Conservation (phyloP, 495 filamentous ascomycete genomes). For the Friedmanniomyces endolithicus region DNA sequence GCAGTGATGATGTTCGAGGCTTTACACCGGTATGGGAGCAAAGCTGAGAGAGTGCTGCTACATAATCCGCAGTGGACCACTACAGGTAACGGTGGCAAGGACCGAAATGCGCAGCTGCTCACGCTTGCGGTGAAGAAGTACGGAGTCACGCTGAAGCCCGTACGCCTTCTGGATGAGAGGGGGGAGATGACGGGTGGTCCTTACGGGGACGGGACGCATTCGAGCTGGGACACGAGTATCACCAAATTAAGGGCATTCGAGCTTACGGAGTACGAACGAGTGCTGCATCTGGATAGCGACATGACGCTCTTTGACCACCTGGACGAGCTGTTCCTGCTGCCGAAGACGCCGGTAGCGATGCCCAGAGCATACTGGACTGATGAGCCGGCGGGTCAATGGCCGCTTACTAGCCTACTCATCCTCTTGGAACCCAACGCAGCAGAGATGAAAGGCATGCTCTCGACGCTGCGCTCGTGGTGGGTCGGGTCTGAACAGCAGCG, state of each 20-base stretch:
- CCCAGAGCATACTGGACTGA: conserved; percentile 30
- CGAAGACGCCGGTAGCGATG: conserved; percentile 27
- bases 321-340: conserved; percentile 33
- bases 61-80: conserved; percentile 28
- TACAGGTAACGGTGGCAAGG: conserved; percentile 7
- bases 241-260: conserved; percentile 31
- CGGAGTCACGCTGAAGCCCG: conserved; percentile 26
- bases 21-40: conserved; percentile 24
- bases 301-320: conserved; percentile 25
- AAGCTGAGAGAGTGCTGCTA: conserved; percentile 28
- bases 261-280: conserved; percentile 26
- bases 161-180: conserved; percentile 19
- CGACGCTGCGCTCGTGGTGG: conserved; percentile 18
- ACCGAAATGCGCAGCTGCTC: conserved; percentile 24
- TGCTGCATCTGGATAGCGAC: conserved; percentile 31
- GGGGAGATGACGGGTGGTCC: not conserved
- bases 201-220: conserved; percentile 13
- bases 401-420: conserved; percentile 27
- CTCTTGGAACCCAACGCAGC: conserved; percentile 22
- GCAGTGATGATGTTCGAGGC: conserved; percentile 29
- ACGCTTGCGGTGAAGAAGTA: conserved; percentile 24
- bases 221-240: conserved; percentile 21
- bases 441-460: conserved; percentile 22
- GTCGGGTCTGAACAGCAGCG: conserved; percentile 5
- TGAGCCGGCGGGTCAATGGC: conserved; percentile 12